Conservation (phyloP, 2,329 filamentous ascomycete species). For the Colletotrichum nymphaeae region DNA sequence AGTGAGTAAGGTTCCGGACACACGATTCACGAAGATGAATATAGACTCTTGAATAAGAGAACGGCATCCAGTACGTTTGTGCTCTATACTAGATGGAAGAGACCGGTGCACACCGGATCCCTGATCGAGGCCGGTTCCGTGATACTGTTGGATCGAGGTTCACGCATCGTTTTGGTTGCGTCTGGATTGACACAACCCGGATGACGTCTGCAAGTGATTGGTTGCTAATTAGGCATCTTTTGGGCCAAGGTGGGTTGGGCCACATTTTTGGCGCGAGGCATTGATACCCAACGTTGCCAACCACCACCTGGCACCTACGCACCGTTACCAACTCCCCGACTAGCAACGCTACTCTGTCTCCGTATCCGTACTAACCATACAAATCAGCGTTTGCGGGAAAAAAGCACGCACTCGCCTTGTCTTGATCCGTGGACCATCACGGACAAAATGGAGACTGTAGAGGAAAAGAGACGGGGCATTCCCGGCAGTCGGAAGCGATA, state of each 20-base stretch:
- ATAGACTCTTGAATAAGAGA: background rate
- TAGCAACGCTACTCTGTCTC: background rate
- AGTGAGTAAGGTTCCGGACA: background rate
- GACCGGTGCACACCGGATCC: background rate
- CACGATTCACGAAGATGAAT: background rate
- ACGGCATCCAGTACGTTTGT: background rate
- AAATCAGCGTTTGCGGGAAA: background rate
- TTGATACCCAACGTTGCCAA: slow-evolving; percentile 51
- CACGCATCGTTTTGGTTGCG: slow-evolving; percentile 15
- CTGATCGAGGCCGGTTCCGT: background rate
- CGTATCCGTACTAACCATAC: background rate
- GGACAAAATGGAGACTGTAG: background rate
- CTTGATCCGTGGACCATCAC: background rate
- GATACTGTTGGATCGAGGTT: background rate
- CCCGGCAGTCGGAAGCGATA: slow-evolving; percentile 1
- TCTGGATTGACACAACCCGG: slow-evolving; percentile 18
- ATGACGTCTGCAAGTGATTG: slow-evolving; percentile 31
- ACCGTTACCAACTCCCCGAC: background rate
- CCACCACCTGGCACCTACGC: slow-evolving; percentile 5
- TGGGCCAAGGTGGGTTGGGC: slow-evolving; percentile 45
- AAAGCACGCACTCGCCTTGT: background rate
- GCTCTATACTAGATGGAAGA: background rate
- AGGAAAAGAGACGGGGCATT: background rate
- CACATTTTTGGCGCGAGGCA: slow-evolving; percentile 48
- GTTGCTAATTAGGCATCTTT: slow-evolving; percentile 28